These are phyloP conservation scores for Gastrolobium villosum DNA, from an alignment of 306 rosid genomes.

Conservation along the genomic window DNA sequence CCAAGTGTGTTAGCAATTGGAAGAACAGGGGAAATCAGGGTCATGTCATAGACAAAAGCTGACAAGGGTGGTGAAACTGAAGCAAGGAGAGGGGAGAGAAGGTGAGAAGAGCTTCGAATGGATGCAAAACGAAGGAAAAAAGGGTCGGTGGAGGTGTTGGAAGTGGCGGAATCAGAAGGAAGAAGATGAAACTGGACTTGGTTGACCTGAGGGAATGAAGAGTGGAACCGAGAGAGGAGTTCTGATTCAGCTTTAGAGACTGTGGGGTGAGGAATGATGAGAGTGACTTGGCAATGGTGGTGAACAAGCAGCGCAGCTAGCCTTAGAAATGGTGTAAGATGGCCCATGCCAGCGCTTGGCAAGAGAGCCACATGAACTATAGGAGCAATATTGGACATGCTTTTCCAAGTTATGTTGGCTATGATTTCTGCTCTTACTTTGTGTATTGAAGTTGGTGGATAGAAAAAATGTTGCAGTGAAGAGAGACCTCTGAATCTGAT, in stretches of 20 bases:
- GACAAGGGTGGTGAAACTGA: constrained; percentile 62
- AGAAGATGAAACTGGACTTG: constrained; percentile 8
- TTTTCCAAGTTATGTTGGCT: not conserved
- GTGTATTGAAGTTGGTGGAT: not conserved
- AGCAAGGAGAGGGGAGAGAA: constrained; percentile 55
- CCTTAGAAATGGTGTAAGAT: constrained; percentile 60
- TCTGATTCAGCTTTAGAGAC: constrained; percentile 62
- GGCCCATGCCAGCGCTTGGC: constrained; percentile 74
- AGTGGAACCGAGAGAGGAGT: constrained; percentile 58
- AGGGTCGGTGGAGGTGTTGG: constrained; percentile 55
- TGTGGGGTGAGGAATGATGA: constrained; percentile 58
- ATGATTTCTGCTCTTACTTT: not conserved
- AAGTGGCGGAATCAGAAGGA: not conserved
- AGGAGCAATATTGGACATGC: not conserved
- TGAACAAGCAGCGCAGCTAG: constrained; percentile 51
- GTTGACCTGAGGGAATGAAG: constrained; percentile 55
- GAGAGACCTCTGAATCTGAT: not conserved
- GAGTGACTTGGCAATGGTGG: constrained; percentile 55
- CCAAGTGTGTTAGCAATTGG: constrained; percentile 35
- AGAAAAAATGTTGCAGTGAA: not conserved
- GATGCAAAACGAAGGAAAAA: constrained; percentile 54
- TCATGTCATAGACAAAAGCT: constrained; percentile 57
- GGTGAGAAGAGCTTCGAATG: constrained; percentile 58
- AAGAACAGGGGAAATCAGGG: constrained; percentile 52
- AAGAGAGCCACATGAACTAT: constrained; percentile 59